These are phyloP conservation scores for Epichloe brachyelytri DNA, from an alignment of 2,329 filamentous ascomycete genomes.

Conservation along the genomic window DNA sequence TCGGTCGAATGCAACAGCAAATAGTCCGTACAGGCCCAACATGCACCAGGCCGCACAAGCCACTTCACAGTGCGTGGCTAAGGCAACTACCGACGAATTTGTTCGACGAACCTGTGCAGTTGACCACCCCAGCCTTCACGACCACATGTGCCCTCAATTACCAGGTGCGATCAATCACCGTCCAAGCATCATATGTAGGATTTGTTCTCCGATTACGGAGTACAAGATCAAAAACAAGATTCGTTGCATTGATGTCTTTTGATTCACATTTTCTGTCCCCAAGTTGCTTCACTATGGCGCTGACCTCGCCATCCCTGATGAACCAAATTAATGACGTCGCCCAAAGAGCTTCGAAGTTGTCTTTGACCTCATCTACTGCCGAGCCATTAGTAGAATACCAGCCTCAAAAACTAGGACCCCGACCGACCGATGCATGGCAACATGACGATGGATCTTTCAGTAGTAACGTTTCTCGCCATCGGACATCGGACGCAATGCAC, in stretches of 20 bases:
- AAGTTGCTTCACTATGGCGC: not conserved
- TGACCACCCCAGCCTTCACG: too few species aligned
- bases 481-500: slow-evolving; percentile 2
- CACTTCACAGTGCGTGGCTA: not conserved
- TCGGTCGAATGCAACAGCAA: too few species aligned
- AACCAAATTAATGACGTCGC: slow-evolving; percentile 15
- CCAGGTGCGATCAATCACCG: not conserved
- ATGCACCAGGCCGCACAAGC: not conserved
- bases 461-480: not conserved
- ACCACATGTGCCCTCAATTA: too few species aligned
- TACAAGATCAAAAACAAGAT: not conserved
- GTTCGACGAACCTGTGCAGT: too few species aligned
- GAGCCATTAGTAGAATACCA: slow-evolving; percentile 22
- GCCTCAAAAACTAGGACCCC: slow-evolving; percentile 27
- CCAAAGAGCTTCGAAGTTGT: slow-evolving; percentile 14
- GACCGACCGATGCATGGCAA: slow-evolving; percentile 15
- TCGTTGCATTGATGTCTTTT: not conserved
- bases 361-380: slow-evolving; percentile 12
- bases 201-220: not conserved
- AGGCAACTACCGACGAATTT: not conserved
- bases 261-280: not conserved
- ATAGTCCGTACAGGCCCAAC: too few species aligned
- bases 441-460: slow-evolving; percentile 9
- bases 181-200: not conserved
- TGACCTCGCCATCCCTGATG: slow-evolving; percentile 15